Evolutionary conservation across 371 early-diverging fungal species (phyloP).

Genomic region (Syncephalis plumigaleata): DNA sequence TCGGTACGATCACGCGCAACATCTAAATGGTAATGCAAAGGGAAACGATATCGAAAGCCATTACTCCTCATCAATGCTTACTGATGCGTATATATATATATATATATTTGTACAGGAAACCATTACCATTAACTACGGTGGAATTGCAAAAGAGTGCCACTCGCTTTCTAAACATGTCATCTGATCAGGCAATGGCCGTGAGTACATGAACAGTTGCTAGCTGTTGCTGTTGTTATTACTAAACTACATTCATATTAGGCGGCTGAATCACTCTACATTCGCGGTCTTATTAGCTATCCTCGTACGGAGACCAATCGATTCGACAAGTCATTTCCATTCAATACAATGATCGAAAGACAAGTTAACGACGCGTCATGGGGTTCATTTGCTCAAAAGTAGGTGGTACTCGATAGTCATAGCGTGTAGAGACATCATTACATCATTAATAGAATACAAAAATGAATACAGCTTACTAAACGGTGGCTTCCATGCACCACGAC

Average conservation of each 20-base stretch:
- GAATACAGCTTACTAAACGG: conserved; percentile 41
- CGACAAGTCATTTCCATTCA: conserved; percentile 55
- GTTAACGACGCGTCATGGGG: conserved; percentile 40
- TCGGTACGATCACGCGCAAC: conserved; percentile 38
- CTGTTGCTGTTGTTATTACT: not conserved
- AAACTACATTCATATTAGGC: conserved; percentile 18
- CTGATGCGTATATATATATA: too few relatives aligned
- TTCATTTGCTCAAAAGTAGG: conserved; percentile 35
- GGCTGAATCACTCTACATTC: conserved; percentile 72
- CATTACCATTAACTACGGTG: conserved; percentile 88
- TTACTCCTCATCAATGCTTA: too few relatives aligned
- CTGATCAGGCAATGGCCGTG: conserved; percentile 74
- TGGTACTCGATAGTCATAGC: not conserved
- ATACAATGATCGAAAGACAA: conserved; percentile 46
- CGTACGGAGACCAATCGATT: conserved; percentile 98
- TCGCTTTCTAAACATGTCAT: conserved; percentile 47
- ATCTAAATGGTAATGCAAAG: conserved; percentile 76
- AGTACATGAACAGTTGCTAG: conserved; percentile 1
- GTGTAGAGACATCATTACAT: too few relatives aligned
- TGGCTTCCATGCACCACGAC: conserved; percentile 64
- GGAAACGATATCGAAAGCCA: too few relatives aligned
- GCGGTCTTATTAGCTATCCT: conserved; percentile 96
- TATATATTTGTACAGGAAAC: conserved; percentile 29
- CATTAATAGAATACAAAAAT: not conserved
- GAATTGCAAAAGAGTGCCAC: conserved; percentile 86